A percentile compares a stretch with the other conserved stretches of the same genome.
These are phyloP conservation scores for Podaxis sp. DNA, from an alignment of 768 basidiomycete species.

Conservation along the genomic window DNA sequence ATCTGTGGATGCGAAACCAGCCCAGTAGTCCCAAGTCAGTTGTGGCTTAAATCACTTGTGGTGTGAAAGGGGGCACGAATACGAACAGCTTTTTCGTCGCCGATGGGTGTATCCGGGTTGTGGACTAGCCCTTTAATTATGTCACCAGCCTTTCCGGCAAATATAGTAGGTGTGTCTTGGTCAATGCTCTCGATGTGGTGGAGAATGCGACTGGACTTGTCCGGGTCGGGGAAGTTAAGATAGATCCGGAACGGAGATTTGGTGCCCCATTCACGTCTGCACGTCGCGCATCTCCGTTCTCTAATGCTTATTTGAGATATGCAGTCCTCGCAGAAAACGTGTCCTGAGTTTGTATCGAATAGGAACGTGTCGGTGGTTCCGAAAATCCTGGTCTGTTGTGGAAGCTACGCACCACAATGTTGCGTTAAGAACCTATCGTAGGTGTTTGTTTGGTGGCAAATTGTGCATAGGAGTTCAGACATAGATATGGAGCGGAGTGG, in stretches of 20 bases:
- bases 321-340: constrained; percentile 13
- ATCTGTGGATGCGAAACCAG: background rate
- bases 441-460: background rate
- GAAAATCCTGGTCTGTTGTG: background rate
- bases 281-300: constrained; percentile 4
- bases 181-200: constrained; percentile 9
- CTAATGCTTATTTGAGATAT: background rate
- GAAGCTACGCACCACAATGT: background rate
- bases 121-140: constrained; percentile 2
- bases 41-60: background rate
- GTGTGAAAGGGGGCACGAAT: background rate
- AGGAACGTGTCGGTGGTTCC: background rate
- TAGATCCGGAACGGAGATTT: constrained; percentile 1
- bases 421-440: constrained; percentile 7
- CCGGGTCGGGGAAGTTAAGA: constrained; percentile 5
- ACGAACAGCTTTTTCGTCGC: background rate
- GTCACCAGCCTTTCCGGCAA: background rate
- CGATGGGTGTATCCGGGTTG: background rate
- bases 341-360: background rate
- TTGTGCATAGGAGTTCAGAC: constrained; percentile 10
- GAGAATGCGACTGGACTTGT: background rate
- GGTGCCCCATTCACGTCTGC: constrained; percentile 5
- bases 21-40: background rate
- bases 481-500: background rate
- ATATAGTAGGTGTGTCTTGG: background rate